Conservation (phyloP, 305 asterid genomes). For the Solanum chacoense region DNA sequence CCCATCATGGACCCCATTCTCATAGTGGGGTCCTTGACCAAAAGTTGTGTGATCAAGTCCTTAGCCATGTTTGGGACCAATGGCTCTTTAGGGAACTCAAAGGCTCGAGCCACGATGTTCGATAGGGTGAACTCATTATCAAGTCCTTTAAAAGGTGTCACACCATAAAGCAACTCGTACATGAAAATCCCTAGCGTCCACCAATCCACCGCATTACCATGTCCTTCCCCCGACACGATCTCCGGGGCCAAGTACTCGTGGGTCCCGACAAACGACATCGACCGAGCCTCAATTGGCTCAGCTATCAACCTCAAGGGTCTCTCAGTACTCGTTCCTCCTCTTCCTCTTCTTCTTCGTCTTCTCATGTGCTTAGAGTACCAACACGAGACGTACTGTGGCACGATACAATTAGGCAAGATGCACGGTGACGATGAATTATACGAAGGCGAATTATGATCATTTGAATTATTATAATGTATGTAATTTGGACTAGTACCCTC, state of each 20-base stretch:
- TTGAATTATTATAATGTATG: neutral
- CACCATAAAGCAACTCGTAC: slow-evolving; percentile 52
- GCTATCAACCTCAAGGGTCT: slow-evolving; percentile 30
- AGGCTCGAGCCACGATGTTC: slow-evolving; percentile 50
- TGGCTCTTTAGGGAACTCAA: slow-evolving; percentile 61
- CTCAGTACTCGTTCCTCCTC: neutral
- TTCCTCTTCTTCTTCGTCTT: neutral
- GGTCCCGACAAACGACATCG: slow-evolving; percentile 76
- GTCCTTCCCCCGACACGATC: slow-evolving; percentile 66
- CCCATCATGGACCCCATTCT: slow-evolving; percentile 71
- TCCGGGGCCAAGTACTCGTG: slow-evolving; percentile 76
- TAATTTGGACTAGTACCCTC: neutral
- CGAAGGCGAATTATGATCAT: slow-evolving; percentile 2
- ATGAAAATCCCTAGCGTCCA: slow-evolving; percentile 64
- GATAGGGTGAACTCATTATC: slow-evolving; percentile 50
- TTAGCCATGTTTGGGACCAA: slow-evolving; percentile 29
- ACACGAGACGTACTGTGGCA: slow-evolving; percentile 24
- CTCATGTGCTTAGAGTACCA: neutral
- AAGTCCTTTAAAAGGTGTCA: slow-evolving; percentile 57
- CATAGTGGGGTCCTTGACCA: slow-evolving; percentile 52
- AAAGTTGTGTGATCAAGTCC: slow-evolving; percentile 47
- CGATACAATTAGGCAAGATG: slow-evolving; percentile 33
- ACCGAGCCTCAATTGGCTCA: slow-evolving; percentile 58
- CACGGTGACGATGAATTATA: slow-evolving; percentile 23
- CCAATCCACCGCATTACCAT: slow-evolving; percentile 73